Percentiles rank a stretch among this genome's conserved stretches.
phyloP scores from a whole-genome alignment of 306 rosid genomes.

The Luffa aegyptiaca region DNA sequence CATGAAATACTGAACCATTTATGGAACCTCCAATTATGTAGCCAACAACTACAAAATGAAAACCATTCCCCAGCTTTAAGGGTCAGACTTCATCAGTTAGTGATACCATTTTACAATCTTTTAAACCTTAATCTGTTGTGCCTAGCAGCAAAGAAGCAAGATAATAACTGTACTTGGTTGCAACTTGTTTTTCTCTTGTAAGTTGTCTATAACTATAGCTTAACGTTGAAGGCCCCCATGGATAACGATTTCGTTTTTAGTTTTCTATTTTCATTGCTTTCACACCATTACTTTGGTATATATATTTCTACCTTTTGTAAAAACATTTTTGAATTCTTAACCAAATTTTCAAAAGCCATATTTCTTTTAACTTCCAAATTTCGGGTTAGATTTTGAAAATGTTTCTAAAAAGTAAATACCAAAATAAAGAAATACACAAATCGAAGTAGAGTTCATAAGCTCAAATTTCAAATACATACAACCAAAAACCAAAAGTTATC shows the following conservation, averaged over 20 bases:
- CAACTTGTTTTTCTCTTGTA: not conserved
- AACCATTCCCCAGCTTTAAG: not conserved
- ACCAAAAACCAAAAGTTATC: not conserved
- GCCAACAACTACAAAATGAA: slow-evolving; percentile 31
- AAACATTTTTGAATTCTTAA: not conserved
- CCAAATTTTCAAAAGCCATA: too few relatives aligned
- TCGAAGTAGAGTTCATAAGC: not conserved
- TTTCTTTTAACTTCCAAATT: not conserved
- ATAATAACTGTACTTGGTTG: not conserved
- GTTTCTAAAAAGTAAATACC: too few relatives aligned
- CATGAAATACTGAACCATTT: slow-evolving; percentile 16
- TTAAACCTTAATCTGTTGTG: not conserved
- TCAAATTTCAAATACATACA: not conserved
- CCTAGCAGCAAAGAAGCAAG: not conserved
- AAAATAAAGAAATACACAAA: too few relatives aligned
- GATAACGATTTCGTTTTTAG: too few relatives aligned
- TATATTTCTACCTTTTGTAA: not conserved
- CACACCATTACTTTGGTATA: too few relatives aligned
- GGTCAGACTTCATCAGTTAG: not conserved
- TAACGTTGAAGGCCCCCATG: too few relatives aligned
- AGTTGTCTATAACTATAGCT: too few relatives aligned
- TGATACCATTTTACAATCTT: not conserved
- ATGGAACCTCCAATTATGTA: slow-evolving; percentile 23
- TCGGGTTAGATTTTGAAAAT: too few relatives aligned
- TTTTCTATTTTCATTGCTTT: too few relatives aligned